Percentiles rank a stretch among this genome's conserved stretches.
phyloP scores from a whole-genome alignment of 805 yeast species.

The Debaryomyces maramus region DNA sequence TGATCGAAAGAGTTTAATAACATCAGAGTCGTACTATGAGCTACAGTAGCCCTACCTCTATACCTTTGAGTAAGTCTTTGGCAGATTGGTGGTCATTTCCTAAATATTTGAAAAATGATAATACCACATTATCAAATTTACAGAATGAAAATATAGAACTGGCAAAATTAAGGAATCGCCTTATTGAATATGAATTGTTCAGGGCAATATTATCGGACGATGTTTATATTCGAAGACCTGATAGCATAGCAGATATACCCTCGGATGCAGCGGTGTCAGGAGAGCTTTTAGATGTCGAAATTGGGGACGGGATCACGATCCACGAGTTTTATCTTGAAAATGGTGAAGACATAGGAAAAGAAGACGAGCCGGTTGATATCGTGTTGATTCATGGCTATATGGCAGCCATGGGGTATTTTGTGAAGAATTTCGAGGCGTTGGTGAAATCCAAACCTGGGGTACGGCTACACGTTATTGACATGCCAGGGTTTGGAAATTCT shows the following conservation, averaged over 20 bases:
- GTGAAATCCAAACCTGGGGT: slow-evolving; percentile 30
- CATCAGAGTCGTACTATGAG: background rate
- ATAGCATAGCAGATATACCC: background rate
- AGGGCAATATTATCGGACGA: slow-evolving; percentile 32
- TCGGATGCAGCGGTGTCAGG: slow-evolving; percentile 12
- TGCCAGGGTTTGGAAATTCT: slow-evolving; percentile 46
- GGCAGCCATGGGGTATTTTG: slow-evolving; percentile 45
- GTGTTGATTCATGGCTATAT: slow-evolving; percentile 45
- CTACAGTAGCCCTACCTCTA: slow-evolving; percentile 15
- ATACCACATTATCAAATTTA: slow-evolving; percentile 18
- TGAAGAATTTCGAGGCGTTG: slow-evolving; percentile 37
- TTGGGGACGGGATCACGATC: slow-evolving; percentile 28
- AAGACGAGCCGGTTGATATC: slow-evolving; percentile 19
- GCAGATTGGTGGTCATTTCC: slow-evolving; percentile 38
- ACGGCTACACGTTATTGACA: slow-evolving; percentile 39
- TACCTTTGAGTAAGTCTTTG: slow-evolving; percentile 25
- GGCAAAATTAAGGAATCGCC: slow-evolving; percentile 26
- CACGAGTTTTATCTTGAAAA: slow-evolving; percentile 39
- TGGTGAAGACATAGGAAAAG: slow-evolving; percentile 10
- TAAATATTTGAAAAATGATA: slow-evolving; percentile 9
- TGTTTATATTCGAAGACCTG: slow-evolving; percentile 24
- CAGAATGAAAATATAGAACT: slow-evolving; percentile 7
- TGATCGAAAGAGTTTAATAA: too few species aligned
- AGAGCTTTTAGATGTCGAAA: slow-evolving; percentile 28
- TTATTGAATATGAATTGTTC: slow-evolving; percentile 35